Evolutionary conservation across 768 basidiomycete genomes (phyloP).

Genomic region (Gelatoporia subvermispora): DNA sequence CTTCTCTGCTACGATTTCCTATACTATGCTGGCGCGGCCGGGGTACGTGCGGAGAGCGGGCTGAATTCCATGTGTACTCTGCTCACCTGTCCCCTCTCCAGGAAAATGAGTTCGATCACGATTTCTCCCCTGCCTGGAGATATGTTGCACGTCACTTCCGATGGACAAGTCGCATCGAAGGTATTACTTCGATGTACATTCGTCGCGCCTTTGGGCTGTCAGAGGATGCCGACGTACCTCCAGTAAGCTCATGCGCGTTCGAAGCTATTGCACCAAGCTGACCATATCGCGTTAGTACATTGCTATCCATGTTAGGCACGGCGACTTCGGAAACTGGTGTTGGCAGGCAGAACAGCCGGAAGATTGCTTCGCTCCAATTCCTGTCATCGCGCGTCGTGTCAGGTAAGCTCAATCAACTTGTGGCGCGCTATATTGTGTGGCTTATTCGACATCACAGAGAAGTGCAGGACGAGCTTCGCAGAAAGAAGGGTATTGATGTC

Average conservation of each 20-base stretch:
- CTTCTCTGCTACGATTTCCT: conserved; percentile 37
- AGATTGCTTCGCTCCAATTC: conserved; percentile 36
- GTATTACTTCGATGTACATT: conserved; percentile 26
- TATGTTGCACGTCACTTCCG: conserved; percentile 28
- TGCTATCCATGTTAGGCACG: conserved; percentile 30
- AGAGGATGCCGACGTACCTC: conserved; percentile 23
- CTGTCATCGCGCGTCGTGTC: conserved; percentile 28
- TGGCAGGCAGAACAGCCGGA: conserved; percentile 22
- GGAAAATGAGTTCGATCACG: conserved; percentile 26
- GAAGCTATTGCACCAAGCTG: neutral
- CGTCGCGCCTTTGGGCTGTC: conserved; percentile 23
- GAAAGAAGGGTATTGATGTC: conserved; percentile 25
- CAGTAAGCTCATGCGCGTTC: conserved; percentile 19
- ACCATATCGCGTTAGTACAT: conserved; percentile 25
- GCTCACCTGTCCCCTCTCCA: conserved; percentile 3
- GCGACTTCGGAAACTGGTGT: conserved; percentile 34
- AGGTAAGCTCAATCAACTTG: conserved; percentile 7
- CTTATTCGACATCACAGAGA: conserved; percentile 18
- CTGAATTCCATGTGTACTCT: conserved; percentile 4
- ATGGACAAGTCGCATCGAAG: conserved; percentile 28
- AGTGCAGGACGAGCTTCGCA: conserved; percentile 31
- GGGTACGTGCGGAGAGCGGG: conserved; percentile 15
- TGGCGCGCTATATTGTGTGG: neutral
- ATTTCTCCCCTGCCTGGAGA: conserved; percentile 32
- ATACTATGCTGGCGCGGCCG: conserved; percentile 32